Evolutionary conservation across 2,329 filamentous ascomycete species (phyloP).

Genomic region (Ophiostoma himal-ulmi): DNA sequence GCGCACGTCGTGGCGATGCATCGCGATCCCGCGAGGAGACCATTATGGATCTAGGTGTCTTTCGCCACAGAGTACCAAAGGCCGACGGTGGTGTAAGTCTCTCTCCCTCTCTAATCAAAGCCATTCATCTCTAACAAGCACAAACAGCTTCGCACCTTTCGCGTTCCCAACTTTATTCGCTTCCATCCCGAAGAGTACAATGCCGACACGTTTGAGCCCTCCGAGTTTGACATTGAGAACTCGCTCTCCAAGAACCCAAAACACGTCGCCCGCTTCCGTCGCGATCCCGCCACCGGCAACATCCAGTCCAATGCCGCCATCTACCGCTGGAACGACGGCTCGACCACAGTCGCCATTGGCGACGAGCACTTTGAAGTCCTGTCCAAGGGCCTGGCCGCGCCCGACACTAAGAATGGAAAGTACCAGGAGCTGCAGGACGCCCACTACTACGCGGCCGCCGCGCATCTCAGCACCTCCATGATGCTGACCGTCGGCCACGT

Average conservation of each 20-base stretch:
- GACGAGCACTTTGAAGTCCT: conserved; percentile 70
- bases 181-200: conserved; percentile 64
- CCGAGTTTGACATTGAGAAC: conserved; percentile 49
- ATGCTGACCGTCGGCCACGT: conserved; percentile 71
- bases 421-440: conserved; percentile 65
- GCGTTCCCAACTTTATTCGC: conserved; percentile 66
- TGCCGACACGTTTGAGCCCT: conserved; percentile 58
- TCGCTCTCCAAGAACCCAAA: conserved; percentile 51
- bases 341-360: conserved; percentile 67
- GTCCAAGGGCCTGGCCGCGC: conserved; percentile 62
- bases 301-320: conserved; percentile 71
- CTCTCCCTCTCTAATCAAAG: neutral
- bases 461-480: conserved; percentile 61
- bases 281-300: conserved; percentile 57
- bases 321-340: conserved; percentile 74
- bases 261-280: conserved; percentile 63
- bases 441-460: conserved; percentile 69
- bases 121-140: neutral
- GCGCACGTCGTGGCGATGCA: conserved; percentile 32
- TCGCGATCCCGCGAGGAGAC: conserved; percentile 49
- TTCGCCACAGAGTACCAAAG: conserved; percentile 64
- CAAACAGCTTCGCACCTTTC: conserved; percentile 59
- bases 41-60: conserved; percentile 59
- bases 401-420: conserved; percentile 33
- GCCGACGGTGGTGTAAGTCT: conserved; percentile 1